A percentile compares a stretch with the other conserved stretches of the same genome.
Conservation (phyloP, 306 rosid genomes). For the Cicer cuneatum region DNA sequence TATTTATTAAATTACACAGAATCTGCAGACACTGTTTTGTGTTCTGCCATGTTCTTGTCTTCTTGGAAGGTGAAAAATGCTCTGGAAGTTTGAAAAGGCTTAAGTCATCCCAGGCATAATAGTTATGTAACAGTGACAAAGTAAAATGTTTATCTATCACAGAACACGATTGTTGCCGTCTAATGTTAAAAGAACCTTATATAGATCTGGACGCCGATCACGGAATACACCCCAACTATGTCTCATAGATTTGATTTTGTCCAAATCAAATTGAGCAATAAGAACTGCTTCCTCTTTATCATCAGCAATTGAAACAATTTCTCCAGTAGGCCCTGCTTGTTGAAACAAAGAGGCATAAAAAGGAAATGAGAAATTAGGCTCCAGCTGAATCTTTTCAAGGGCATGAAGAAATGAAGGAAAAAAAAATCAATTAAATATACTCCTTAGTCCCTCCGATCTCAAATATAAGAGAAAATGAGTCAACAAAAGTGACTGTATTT, state of each 20-base stretch:
- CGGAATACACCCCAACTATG: conserved; percentile 91
- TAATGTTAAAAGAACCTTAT: conserved; percentile 83
- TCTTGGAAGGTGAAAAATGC: conserved; percentile 34
- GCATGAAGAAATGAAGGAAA: conserved; percentile 4
- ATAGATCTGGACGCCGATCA: conserved; percentile 90
- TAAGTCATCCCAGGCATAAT: conserved; percentile 31
- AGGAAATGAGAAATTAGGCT: conserved; percentile 26
- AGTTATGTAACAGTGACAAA: conserved; percentile 39
- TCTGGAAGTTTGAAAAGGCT: conserved; percentile 44
- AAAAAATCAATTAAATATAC: not conserved
- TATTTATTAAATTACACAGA: conserved; percentile 37
- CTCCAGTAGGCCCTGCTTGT: conserved; percentile 86
- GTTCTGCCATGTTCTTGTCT: conserved; percentile 30
- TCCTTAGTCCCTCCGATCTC: too few relatives aligned
- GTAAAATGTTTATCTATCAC: conserved; percentile 19
- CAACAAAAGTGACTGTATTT: too few relatives aligned
- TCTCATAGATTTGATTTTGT: conserved; percentile 75
- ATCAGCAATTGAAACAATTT: conserved; percentile 79
- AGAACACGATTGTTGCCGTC: conserved; percentile 43
- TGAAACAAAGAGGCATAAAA: conserved; percentile 12
- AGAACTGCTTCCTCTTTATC: conserved; percentile 82
- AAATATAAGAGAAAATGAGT: too few relatives aligned
- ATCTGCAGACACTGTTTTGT: conserved; percentile 20
- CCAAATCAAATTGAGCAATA: conserved; percentile 78
- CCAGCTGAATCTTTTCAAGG: conserved; percentile 31